phyloP scores from a whole-genome alignment of 768 basidiomycete genomes.

The Hirschioporus abietinus region DNA sequence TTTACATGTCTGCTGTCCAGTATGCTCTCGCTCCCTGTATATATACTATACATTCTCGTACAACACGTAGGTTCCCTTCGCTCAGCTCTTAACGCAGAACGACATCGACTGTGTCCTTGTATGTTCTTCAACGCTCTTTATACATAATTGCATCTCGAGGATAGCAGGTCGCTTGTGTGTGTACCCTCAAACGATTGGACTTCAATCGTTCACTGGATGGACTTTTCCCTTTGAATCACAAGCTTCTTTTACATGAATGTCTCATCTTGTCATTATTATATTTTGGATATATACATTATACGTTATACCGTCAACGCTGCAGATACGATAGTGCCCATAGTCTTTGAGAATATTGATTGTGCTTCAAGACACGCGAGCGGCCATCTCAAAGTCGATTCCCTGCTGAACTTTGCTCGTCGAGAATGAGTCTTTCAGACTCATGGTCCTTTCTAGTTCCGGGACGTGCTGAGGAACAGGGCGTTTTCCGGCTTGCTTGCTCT shows the following conservation, averaged over 20 bases:
- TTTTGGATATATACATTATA: neutral
- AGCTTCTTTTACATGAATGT: neutral
- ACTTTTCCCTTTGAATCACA: neutral
- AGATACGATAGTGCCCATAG: neutral
- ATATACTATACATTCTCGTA: neutral
- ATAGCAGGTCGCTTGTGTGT: no score
- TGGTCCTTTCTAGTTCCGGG: neutral
- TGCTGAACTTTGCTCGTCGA: neutral
- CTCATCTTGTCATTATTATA: neutral
- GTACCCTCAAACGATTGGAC: neutral
- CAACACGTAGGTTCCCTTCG: neutral
- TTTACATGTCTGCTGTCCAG: neutral
- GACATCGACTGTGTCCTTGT: neutral
- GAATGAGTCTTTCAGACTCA: neutral
- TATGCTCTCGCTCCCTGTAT: neutral
- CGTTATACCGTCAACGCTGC: neutral
- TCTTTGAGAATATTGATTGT: neutral
- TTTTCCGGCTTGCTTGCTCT: neutral
- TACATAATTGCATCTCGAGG: neutral
- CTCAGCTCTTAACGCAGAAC: neutral
- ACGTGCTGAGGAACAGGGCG: neutral
- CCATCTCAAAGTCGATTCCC: constrained; percentile 4
- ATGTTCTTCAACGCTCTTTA: neutral
- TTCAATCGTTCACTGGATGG: neutral
- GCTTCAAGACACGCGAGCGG: neutral